Conservation (phyloP, 345 rosid genomes). For the Brassica juncea region DNA sequence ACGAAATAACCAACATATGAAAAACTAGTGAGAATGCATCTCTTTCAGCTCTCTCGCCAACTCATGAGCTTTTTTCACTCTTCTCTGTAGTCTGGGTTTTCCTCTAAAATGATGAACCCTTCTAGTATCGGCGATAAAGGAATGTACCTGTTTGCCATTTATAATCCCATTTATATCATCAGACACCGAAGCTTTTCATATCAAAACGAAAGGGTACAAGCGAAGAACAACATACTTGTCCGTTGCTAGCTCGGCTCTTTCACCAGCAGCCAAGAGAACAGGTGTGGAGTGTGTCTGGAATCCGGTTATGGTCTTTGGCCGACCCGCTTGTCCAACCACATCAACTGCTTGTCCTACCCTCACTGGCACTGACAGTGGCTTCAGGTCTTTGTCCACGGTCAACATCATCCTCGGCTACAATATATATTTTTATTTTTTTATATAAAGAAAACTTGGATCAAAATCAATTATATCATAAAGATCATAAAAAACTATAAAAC, state of each 20-base stretch:
- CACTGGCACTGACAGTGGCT: constrained; percentile 84
- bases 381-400: constrained; percentile 83
- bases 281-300: constrained; percentile 91
- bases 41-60: neutral
- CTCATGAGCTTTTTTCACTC: constrained; percentile 36
- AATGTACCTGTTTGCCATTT: constrained; percentile 57
- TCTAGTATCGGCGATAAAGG: constrained; percentile 88
- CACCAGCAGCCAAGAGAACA: constrained; percentile 92
- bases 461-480: neutral
- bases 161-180: neutral
- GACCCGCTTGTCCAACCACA: constrained; percentile 96
- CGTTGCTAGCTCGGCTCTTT: constrained; percentile 89
- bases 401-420: constrained; percentile 92
- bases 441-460: neutral
- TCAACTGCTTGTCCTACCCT: constrained; percentile 97
- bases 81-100: constrained; percentile 81
- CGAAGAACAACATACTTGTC: constrained; percentile 64
- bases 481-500: neutral
- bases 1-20: constrained; percentile 1
- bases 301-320: constrained; percentile 52
- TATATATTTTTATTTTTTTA: neutral
- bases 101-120: constrained; percentile 82
- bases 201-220: neutral
- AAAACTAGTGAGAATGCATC: constrained; percentile 17
- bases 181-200: constrained; percentile 4